Evolutionary conservation across 257 asterid species (phyloP).

Genomic region (Buddleja alternifolia): DNA sequence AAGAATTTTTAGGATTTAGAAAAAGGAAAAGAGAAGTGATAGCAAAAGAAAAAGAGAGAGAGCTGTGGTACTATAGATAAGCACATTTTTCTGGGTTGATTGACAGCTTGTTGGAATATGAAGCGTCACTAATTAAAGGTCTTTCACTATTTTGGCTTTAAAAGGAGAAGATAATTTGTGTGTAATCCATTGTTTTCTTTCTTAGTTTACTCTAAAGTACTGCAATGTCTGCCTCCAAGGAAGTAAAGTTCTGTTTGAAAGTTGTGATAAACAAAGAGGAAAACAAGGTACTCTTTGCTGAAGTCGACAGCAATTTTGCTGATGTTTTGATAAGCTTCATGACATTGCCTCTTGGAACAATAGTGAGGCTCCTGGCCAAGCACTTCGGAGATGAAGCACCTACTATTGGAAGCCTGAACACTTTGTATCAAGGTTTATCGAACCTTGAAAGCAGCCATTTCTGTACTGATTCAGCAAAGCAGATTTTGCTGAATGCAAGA

Average conservation of each 20-base stretch:
- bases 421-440: constrained; percentile 3
- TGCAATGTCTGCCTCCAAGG: background rate
- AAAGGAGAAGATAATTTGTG: too few relatives aligned
- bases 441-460: constrained; percentile 23
- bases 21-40: too few relatives aligned
- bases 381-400: constrained; percentile 17
- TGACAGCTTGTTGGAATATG: too few relatives aligned
- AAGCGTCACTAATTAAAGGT: too few relatives aligned
- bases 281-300: constrained; percentile 38
- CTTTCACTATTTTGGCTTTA: too few relatives aligned
- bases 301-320: constrained; percentile 28
- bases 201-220: too few relatives aligned
- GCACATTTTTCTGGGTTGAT: too few relatives aligned
- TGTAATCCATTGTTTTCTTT: too few relatives aligned
- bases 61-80: too few relatives aligned
- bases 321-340: constrained; percentile 35
- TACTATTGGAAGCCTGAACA: constrained; percentile 25
- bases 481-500: constrained; percentile 34
- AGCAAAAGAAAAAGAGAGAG: too few relatives aligned
- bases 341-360: constrained; percentile 34
- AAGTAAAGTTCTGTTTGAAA: constrained; percentile 23
- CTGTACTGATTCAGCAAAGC: background rate
- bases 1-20: too few relatives aligned
- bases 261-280: constrained; percentile 23
- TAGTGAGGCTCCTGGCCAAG: constrained; percentile 20